Base-by-base conservation (phyloP, 2,329 filamentous ascomycete genomes). In the Monilinia fructicola region DNA sequence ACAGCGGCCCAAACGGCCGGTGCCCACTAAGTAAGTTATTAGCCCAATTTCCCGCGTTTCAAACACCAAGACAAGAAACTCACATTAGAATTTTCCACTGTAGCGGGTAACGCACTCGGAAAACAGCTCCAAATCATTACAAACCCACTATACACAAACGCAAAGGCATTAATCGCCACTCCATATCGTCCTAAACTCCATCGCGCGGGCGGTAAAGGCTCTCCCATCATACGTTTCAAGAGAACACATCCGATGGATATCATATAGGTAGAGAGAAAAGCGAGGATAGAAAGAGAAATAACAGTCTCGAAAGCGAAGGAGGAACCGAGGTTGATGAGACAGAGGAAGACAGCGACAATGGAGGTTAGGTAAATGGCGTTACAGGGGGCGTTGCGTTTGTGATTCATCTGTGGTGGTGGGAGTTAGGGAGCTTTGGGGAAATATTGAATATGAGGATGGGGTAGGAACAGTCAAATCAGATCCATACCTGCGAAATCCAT, bases 271-370 rank as follows among this genome's bases (percentile, higher is more conserved):
- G 79, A 79, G 59, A 85, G 80, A 21, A 85, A 78, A 1, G 81
- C 80, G 44, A 78, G 80, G 61, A 83, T 78, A 35, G 80, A 80
- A 16, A 86, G 77, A 1, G 82, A 84, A n/a, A 82, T 78, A 69
- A 85, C 80, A 66, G 81, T 82, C 71, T 84, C 82, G 74, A 85
- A 83, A 5, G 82, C 83, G 9, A 79, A 78, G 2, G 78, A 75
- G n/a, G 79, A 83, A 50, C 80, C 82, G 65, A 84, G 80, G 74
- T 82, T 83, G 76, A 84, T 84, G 38, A 72, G 70, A 50, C 69
- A 72, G 61, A 74, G 70, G 53, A 73, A 54, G 16, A 58, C 59
- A 23, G 71, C 66, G 31, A 68, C 65, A 12, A 71, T 54, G 44
- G 66, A 68, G 52, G 72, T 73, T 1, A 73, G 67, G 35, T 71